Evolutionary conservation across 2,329 filamentous ascomycete species (phyloP), one percentile per base, ranked within the genome.

Genomic region (Cercospora beticola): DNA sequence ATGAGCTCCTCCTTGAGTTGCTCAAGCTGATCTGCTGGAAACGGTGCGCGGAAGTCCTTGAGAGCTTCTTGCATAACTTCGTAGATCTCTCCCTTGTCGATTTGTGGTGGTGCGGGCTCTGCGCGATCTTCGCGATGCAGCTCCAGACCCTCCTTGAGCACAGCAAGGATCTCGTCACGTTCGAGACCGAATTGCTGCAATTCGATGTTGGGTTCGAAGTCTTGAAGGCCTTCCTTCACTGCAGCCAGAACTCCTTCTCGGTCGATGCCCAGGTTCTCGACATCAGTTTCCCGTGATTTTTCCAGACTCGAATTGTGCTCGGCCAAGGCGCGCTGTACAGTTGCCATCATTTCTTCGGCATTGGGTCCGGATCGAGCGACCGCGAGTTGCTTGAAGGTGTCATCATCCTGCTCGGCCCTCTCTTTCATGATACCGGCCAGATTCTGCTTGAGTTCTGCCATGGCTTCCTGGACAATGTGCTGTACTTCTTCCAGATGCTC

Each of bases 171-270:
- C 76, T 98, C 94, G 12, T 97, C 93, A 5, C 93, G 87, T 78
- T 97, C 94, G 0, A 98, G 84, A 1, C 94, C 94, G 70, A 96
- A 91, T 75, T 97, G 93, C 74, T 97, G 91, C 4, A 97, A 86
- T 74, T 97, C 90, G 62, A 97, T 93, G 74, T 97, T 93, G 0
- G 94, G 94, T 80, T 97, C 97, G 81, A 97, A 97, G 64, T 89
- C 92, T 77, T 97, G 94, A 88, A 93, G 97, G 0, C 94, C 94
- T 74, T 97, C 93, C 73, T 90, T 89, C 14, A 98, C 91, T 3
- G 94, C 93, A 30, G 91, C 87, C 1, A 98, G 86, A 40, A 98
- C 92, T 68, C 96, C 92, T 60, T 97, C 92, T 81, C 82, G 43
- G 81, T 83, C 58, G 79, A 82, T 62, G 83, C 79, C 72, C 2